phyloP scores from a whole-genome alignment of 768 basidiomycete species.

The Rubroboletus satanas region DNA sequence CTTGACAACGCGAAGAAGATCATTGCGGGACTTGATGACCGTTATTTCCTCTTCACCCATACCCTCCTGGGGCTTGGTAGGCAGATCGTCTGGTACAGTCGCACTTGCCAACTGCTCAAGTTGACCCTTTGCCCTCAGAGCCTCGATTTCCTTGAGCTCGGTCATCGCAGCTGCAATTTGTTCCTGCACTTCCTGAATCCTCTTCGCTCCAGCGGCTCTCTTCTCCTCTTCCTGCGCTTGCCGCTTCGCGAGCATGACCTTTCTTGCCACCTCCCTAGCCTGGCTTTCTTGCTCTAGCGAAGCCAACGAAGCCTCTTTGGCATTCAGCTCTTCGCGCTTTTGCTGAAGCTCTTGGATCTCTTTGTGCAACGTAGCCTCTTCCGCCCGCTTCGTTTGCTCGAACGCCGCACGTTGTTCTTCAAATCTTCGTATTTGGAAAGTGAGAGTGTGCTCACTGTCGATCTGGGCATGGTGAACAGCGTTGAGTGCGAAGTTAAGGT shows the following conservation, averaged over 20 bases:
- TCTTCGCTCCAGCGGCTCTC: constrained; percentile 14
- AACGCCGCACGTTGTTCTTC: constrained; percentile 22
- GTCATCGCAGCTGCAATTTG: constrained; percentile 18
- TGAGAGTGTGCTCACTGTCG: constrained; percentile 17
- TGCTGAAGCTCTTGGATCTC: constrained; percentile 19
- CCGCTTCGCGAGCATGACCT: constrained; percentile 14
- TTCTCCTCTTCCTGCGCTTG: constrained; percentile 28
- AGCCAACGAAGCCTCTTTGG: constrained; percentile 16
- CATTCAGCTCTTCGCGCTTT: constrained; percentile 17
- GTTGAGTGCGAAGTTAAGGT: constrained; percentile 4
- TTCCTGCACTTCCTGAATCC: constrained; percentile 12
- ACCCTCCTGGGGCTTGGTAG: constrained; percentile 19
- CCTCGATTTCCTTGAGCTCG: constrained; percentile 14
- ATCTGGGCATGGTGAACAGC: constrained; percentile 10
- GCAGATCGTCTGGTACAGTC: constrained; percentile 8
- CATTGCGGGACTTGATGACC: constrained; percentile 6
- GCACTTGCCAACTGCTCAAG: neutral
- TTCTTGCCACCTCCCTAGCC: constrained; percentile 25
- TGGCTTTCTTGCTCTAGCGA: constrained; percentile 24
- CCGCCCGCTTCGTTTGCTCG: constrained; percentile 15
- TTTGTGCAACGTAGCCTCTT: constrained; percentile 18
- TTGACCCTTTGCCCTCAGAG: constrained; percentile 4
- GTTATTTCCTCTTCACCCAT: constrained; percentile 19
- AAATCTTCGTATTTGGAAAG: constrained; percentile 6
- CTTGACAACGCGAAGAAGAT: constrained; percentile 12